Conservation (phyloP, 2,329 filamentous ascomycete genomes). For the Aspergillus bombycis region DNA sequence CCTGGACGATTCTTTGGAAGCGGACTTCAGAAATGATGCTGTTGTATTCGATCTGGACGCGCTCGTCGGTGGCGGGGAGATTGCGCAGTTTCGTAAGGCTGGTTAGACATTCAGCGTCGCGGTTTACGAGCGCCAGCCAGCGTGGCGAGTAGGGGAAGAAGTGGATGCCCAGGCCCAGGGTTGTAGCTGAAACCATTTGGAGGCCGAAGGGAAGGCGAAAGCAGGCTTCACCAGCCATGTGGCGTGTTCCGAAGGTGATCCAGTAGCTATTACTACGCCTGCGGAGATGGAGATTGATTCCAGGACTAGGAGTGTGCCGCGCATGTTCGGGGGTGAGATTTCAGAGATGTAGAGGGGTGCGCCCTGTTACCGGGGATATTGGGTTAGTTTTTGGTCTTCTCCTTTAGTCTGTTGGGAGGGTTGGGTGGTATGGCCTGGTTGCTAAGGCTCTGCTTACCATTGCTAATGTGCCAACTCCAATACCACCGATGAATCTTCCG, state of each 20-base stretch:
- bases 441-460: conserved; percentile 29
- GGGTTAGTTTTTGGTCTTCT: not conserved
- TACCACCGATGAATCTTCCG: conserved; percentile 39
- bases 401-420: not conserved
- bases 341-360: conserved; percentile 41
- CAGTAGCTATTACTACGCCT: conserved; percentile 57
- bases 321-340: conserved; percentile 39
- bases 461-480: conserved; percentile 41
- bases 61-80: conserved; percentile 53
- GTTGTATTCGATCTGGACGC: conserved; percentile 41
- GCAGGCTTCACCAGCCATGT: conserved; percentile 46
- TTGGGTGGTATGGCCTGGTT: not conserved
- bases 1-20: not conserved
- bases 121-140: conserved; percentile 66
- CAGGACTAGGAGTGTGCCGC: conserved; percentile 37
- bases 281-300: conserved; percentile 52
- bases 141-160: conserved; percentile 66
- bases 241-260: conserved; percentile 56
- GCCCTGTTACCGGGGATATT: not conserved
- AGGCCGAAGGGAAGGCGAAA: conserved; percentile 63
- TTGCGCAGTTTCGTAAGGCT: conserved; percentile 60
- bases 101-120: conserved; percentile 62
- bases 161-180: conserved; percentile 63
- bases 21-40: conserved; percentile 1
- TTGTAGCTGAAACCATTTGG: conserved; percentile 64